These are phyloP conservation scores for Debaryomyces hansenii DNA, from an alignment of 805 yeast genomes.

Conservation along the genomic window DNA sequence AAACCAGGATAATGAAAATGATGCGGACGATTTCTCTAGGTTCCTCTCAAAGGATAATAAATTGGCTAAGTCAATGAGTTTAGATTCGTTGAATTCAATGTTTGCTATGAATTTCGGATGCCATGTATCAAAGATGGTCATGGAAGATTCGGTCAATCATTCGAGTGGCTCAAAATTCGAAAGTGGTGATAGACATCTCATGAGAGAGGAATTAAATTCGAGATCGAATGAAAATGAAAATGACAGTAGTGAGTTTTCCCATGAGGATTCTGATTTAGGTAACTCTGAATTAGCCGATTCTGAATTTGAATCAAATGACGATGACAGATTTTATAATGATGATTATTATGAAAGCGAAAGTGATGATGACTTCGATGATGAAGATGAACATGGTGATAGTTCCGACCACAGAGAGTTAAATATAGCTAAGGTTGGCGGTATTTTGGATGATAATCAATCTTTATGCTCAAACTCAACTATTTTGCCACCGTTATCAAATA, in stretches of 20 bases:
- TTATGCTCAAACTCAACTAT: slow-evolving; percentile 4
- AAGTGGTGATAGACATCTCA: slow-evolving; percentile 8
- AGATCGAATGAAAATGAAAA: slow-evolving; percentile 6
- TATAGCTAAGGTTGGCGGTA: background rate
- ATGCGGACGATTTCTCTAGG: slow-evolving; percentile 1
- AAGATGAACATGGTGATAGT: slow-evolving; percentile 4
- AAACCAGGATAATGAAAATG: slow-evolving; percentile 7
- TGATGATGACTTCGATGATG: slow-evolving; percentile 7
- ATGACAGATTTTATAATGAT: slow-evolving; percentile 11
- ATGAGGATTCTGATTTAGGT: slow-evolving; percentile 8
- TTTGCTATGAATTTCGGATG: slow-evolving; percentile 38
- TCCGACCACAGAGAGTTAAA: slow-evolving; percentile 1
- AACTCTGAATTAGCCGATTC: slow-evolving; percentile 36
- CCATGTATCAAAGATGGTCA: slow-evolving; percentile 43
- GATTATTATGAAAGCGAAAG: slow-evolving; percentile 9
- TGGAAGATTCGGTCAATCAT: slow-evolving; percentile 13
- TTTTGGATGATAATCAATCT: background rate
- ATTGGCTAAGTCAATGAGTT: slow-evolving; percentile 30
- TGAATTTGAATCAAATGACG: slow-evolving; percentile 25
- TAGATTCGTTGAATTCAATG: slow-evolving; percentile 42
- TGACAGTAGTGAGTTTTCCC: slow-evolving; percentile 8
- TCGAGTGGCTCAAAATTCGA: slow-evolving; percentile 1
- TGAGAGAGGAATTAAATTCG: slow-evolving; percentile 8
- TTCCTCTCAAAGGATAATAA: slow-evolving; percentile 9
- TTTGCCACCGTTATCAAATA: background rate